A percentile compares a stretch with the other conserved stretches of the same genome.
Evolutionary conservation across 305 asterid genomes (phyloP).

Genomic region (Solanum hybrid): DNA sequence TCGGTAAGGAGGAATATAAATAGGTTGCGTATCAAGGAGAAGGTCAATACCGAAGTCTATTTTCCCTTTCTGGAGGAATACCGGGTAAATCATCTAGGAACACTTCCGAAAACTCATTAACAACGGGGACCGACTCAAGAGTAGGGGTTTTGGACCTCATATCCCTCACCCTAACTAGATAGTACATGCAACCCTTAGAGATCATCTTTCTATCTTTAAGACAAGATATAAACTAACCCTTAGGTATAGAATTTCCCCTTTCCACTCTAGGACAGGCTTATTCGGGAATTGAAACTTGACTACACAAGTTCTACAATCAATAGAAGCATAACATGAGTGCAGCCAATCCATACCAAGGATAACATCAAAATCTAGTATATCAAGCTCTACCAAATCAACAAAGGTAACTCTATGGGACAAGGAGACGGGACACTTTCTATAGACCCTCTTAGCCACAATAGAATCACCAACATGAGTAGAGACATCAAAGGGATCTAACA

Average conservation of each 20-base stretch:
- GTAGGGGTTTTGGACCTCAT: not conserved
- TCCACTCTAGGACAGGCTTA: not conserved
- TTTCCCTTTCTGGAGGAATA: not conserved
- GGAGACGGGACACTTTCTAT: not conserved
- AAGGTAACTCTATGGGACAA: not conserved
- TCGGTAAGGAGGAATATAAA: not conserved
- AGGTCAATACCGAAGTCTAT: not conserved
- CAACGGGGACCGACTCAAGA: not conserved
- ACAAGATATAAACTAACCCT: not conserved
- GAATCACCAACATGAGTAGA: not conserved
- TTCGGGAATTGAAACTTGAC: not conserved
- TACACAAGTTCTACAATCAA: not conserved
- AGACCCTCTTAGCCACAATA: not conserved
- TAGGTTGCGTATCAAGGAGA: not conserved
- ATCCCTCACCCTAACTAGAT: not conserved
- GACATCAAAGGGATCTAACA: not conserved
- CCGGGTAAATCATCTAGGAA: not conserved
- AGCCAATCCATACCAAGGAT: not conserved
- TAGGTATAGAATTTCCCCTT: not conserved
- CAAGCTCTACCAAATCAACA: not conserved
- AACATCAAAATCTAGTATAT: not conserved
- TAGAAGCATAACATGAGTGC: not conserved
- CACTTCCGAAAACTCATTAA: not conserved
- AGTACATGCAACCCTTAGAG: not conserved
- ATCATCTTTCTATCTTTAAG: not conserved